phyloP scores from a whole-genome alignment of 371 early-diverging fungal species.

The Lichtheimia ornata region DNA sequence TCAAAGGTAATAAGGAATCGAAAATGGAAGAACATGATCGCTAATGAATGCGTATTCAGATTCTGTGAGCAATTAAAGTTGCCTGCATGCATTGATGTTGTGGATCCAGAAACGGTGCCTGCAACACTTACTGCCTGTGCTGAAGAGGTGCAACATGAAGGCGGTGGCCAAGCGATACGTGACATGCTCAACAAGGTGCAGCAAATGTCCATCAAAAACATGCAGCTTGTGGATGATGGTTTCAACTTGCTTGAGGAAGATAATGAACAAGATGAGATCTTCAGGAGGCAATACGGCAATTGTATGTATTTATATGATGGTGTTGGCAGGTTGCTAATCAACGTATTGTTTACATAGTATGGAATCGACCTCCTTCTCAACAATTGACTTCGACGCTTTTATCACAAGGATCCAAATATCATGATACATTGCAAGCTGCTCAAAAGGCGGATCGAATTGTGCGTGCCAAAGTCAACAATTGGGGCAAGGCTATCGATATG shows the following conservation, averaged over 20 bases:
- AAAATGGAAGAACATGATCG: no score
- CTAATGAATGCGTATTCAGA: conserved; percentile 14
- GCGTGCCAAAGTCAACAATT: conserved; percentile 60
- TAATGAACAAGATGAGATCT: conserved; percentile 66
- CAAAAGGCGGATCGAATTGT: conserved; percentile 70
- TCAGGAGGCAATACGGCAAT: conserved; percentile 54
- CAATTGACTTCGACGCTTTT: conserved; percentile 63
- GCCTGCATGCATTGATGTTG: conserved; percentile 36
- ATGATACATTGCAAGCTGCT: conserved; percentile 68
- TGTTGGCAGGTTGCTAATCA: not conserved
- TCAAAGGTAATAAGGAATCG: conserved; percentile 44
- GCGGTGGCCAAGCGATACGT: conserved; percentile 67
- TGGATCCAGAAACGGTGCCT: conserved; percentile 66
- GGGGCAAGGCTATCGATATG: conserved; percentile 65
- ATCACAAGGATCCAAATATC: conserved; percentile 59
- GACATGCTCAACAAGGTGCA: conserved; percentile 63
- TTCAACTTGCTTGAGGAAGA: conserved; percentile 73
- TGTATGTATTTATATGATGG: conserved; percentile 18
- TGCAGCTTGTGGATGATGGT: conserved; percentile 62
- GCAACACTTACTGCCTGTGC: conserved; percentile 61
- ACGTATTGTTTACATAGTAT: conserved; percentile 20
- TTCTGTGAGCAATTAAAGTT: conserved; percentile 20
- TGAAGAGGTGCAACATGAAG: conserved; percentile 73
- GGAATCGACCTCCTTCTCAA: conserved; percentile 64
- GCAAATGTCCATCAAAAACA: conserved; percentile 52